These are phyloP conservation scores for Triticum dicoccoides DNA, from an alignment of 176 grass and related monocot species.

Conservation along the genomic window DNA sequence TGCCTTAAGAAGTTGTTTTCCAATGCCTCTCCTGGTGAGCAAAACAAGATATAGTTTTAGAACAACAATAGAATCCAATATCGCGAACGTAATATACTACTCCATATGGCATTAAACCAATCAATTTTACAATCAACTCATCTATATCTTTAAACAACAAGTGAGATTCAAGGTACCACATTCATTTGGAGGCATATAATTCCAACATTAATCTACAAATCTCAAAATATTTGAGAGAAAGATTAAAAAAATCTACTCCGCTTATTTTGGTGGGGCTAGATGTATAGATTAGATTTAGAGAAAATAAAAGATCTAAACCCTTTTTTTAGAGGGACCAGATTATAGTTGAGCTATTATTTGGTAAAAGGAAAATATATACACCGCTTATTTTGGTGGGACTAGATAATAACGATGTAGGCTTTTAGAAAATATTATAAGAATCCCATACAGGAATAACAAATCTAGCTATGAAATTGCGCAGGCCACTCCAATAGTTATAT, in stretches of 20 bases:
- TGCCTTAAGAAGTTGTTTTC: slow-evolving; percentile 69
- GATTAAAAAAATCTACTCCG: background rate
- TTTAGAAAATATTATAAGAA: background rate
- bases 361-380: background rate
- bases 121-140: background rate
- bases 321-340: background rate
- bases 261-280: background rate
- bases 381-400: background rate
- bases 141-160: slow-evolving; percentile 1
- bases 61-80: background rate
- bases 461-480: background rate
- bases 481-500: background rate
- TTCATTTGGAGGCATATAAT: background rate
- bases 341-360: background rate
- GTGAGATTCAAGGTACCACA: background rate
- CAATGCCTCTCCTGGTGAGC: slow-evolving; percentile 59
- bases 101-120: background rate
- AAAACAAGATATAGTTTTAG: slow-evolving; percentile 4
- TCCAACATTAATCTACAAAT: background rate
- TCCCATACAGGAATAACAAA: background rate
- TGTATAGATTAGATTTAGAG: background rate
- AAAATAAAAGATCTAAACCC: background rate
- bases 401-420: background rate
- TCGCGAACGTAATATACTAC: background rate
- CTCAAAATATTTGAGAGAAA: background rate